Evolutionary conservation across 768 basidiomycete genomes (phyloP).

Genomic region (Tricholoma furcatifolium): DNA sequence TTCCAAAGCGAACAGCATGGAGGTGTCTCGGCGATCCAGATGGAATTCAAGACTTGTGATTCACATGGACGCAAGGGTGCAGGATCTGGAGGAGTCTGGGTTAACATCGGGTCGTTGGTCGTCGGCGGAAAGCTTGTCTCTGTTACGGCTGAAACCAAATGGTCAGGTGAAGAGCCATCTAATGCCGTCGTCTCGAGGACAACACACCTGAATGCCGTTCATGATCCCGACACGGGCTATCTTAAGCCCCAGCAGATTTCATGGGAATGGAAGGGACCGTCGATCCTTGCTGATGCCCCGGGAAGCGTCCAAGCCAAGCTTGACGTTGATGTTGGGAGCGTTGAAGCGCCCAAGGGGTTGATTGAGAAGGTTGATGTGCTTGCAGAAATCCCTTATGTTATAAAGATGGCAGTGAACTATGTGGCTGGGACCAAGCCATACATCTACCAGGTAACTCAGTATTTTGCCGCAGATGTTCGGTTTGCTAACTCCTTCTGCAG

Average conservation of each 20-base stretch:
- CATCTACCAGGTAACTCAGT: conserved; percentile 77
- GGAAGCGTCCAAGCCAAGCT: conserved; percentile 59
- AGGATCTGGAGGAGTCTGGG: conserved; percentile 79
- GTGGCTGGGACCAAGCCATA: conserved; percentile 92
- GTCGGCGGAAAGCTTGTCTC: conserved; percentile 72
- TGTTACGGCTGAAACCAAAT: conserved; percentile 79
- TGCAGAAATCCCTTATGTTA: conserved; percentile 81
- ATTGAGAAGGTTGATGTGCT: conserved; percentile 94
- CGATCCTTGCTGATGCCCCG: conserved; percentile 49
- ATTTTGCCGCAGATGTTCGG: neutral
- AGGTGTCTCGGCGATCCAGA: conserved; percentile 84
- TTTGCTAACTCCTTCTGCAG: conserved; percentile 25
- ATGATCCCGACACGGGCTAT: conserved; percentile 85
- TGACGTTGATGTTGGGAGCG: conserved; percentile 54
- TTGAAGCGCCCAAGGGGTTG: conserved; percentile 64
- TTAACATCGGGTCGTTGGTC: conserved; percentile 86
- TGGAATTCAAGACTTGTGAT: conserved; percentile 91
- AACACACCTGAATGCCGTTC: conserved; percentile 54
- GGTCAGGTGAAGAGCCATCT: conserved; percentile 56
- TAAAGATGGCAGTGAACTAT: conserved; percentile 92
- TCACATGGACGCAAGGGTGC: conserved; percentile 75
- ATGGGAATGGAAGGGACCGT: conserved; percentile 79
- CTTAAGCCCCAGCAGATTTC: conserved; percentile 62
- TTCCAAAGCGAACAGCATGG: conserved; percentile 78
- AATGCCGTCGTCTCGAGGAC: conserved; percentile 60